These are phyloP conservation scores for Schizonepeta tenuifolia DNA, from an alignment of 257 asterid genomes.

Conservation along the genomic window DNA sequence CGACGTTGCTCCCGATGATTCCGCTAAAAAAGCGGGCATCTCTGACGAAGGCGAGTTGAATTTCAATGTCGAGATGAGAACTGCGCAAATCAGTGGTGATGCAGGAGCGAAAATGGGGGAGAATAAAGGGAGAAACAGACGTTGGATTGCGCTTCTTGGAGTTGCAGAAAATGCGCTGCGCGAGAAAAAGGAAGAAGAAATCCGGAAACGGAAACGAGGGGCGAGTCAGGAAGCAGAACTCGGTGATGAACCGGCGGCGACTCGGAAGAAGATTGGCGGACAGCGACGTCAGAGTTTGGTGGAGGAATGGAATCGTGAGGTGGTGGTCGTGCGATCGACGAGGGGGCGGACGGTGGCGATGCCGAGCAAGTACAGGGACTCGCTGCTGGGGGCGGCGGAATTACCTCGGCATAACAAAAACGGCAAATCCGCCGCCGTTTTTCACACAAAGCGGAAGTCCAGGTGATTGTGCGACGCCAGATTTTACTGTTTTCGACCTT, in stretches of 20 bases:
- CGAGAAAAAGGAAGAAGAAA: constrained; percentile 29
- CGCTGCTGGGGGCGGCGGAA: constrained; percentile 39
- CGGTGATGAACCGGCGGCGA: constrained; percentile 25
- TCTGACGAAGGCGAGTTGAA: constrained; percentile 5
- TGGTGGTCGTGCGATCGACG: constrained; percentile 44
- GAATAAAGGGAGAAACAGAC: constrained; percentile 4
- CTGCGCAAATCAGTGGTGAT: neutral
- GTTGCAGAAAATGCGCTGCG: constrained; percentile 31
- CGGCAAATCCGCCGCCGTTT: constrained; percentile 40
- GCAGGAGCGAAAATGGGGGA: constrained; percentile 15
- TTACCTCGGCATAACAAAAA: constrained; percentile 34
- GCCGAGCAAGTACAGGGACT: constrained; percentile 48
- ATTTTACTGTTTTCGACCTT: neutral
- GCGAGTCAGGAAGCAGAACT: constrained; percentile 22
- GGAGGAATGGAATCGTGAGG: constrained; percentile 8
- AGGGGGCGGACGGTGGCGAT: constrained; percentile 49
- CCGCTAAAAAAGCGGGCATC: neutral
- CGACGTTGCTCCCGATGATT: constrained; percentile 2
- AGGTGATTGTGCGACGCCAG: constrained; percentile 40
- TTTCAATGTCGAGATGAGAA: neutral
- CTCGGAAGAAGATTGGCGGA: constrained; percentile 31
- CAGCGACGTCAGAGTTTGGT: constrained; percentile 25
- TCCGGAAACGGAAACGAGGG: constrained; percentile 18
- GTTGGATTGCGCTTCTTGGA: constrained; percentile 41
- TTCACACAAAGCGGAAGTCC: constrained; percentile 40